A percentile compares a stretch with the other conserved stretches of the same genome.
These are phyloP conservation scores for Kregervanrija fluxuum DNA, from an alignment of 805 yeast species.

Conservation along the genomic window DNA sequence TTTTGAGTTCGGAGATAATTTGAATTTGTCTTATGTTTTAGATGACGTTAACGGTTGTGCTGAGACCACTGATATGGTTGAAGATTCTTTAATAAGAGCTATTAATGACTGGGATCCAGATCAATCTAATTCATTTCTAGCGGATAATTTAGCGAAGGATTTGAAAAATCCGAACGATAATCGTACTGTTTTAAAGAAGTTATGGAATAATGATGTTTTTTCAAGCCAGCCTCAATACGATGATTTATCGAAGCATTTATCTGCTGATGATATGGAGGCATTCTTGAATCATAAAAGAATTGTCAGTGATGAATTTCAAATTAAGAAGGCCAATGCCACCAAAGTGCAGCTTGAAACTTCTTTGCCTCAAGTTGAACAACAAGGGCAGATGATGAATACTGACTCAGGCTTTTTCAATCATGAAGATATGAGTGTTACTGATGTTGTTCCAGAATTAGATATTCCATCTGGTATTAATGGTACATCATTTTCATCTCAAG, in stretches of 20 bases:
- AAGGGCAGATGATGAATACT: conserved; percentile 15
- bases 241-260: conserved; percentile 10
- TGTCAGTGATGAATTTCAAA: conserved; percentile 24
- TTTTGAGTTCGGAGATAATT: conserved; percentile 6
- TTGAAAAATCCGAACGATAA: no score
- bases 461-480: conserved; percentile 18
- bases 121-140: conserved; percentile 1
- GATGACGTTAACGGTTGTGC: conserved; percentile 11
- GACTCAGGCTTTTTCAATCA: conserved; percentile 5
- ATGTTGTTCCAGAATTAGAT: conserved; percentile 23
- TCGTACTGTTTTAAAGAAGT: no score
- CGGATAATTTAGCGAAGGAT: no score
- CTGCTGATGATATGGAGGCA: conserved; percentile 22
- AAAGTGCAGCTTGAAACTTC: conserved; percentile 13
- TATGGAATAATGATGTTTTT: no score
- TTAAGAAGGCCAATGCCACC: conserved; percentile 20
- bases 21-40: conserved; percentile 23
- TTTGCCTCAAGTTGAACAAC: conserved; percentile 16
- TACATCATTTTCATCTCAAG: no score
- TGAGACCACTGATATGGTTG: conserved; percentile 16
- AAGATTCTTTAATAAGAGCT: conserved; percentile 36
- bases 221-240: no score
- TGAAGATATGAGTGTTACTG: conserved; percentile 14
- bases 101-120: conserved; percentile 29
- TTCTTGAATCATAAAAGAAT: conserved; percentile 25